Base-by-base conservation (phyloP, 176 grass and related monocot genomes). In the Bothriochloa decipiens region DNA sequence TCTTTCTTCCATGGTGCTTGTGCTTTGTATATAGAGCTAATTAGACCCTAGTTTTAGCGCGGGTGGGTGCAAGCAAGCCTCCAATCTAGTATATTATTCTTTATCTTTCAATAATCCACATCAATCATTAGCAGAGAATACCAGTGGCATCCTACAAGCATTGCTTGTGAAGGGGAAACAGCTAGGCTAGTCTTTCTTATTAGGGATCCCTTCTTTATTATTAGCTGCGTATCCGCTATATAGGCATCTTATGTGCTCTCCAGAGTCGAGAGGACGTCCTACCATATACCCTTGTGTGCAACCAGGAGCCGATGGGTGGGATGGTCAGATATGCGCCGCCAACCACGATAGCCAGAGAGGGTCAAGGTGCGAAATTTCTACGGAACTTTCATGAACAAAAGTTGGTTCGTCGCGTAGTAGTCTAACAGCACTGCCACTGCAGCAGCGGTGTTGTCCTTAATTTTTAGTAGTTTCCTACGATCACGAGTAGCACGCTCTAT, bases 91-190 rank as follows among this genome's bases (percentile, higher is more conserved):
- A 42, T 36, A 18, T 25, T 16, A 32, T 37, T 27, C 16, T 43
- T 35, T 61, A 9, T 16, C 1, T 63, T 35, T 15, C 66, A 9
- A 16, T 32, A 20, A 71, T 77, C 73, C 2, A 13, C 15, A 15
- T 57, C 58, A 8, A 49, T 75, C 14, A 86, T 72, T 75, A 57
- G 33, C 13, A 39, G 20, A 6, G 37, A n/a, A n/a, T 37, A 68
- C 6, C 14, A 36, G 32, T 67, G 27, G 10, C 65, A 55, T 29
- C 71, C 25, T 74, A n/a, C 52, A 70, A 78, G 37, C 65, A 32
- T 35, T 46, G 29, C 85, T 35, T 67, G 77, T 43, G 69, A 80
- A 4, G 42, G 23, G 69, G 43, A 74, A 43, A 58, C 66, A 52
- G 28, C 4, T 2, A 8, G 12, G 70, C 23, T 46, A 26, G 69